Evolutionary conservation across 495 filamentous ascomycete species (phyloP).

Genomic region (Podospora pseudocomata): DNA sequence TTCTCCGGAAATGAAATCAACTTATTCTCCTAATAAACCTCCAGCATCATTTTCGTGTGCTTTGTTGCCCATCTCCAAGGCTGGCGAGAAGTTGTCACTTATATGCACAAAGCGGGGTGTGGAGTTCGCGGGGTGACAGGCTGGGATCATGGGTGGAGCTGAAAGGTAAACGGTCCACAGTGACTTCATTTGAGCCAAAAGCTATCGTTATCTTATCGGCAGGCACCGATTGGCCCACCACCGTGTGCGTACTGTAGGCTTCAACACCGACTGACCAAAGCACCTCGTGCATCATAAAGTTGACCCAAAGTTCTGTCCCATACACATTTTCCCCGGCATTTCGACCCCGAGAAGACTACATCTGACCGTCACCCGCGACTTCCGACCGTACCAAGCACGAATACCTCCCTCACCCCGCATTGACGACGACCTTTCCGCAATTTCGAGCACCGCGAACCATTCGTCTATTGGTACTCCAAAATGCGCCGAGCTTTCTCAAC

Average conservation of each 20-base stretch:
- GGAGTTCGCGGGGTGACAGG: neutral
- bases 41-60: too few relatives aligned
- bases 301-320: neutral
- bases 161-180: neutral
- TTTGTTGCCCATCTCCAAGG: too few relatives aligned
- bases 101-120: neutral
- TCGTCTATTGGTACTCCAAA: constrained; percentile 3
- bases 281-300: neutral
- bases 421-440: neutral
- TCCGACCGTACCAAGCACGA: too few relatives aligned
- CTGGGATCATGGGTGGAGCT: neutral
- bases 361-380: neutral
- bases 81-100: neutral
- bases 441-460: neutral
- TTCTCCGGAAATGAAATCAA: too few relatives aligned
- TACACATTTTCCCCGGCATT: neutral
- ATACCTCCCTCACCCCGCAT: neutral
- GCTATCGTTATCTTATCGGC: neutral
- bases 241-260: neutral
- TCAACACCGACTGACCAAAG: neutral
- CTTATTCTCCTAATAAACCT: too few relatives aligned
- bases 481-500: constrained; percentile 9
- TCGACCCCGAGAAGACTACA: neutral
- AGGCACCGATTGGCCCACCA: neutral
- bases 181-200: neutral